Percentiles rank a stretch among this genome's conserved stretches.
phyloP scores from a whole-genome alignment of 495 filamentous ascomycete species.

The Daldinia concentrica region DNA sequence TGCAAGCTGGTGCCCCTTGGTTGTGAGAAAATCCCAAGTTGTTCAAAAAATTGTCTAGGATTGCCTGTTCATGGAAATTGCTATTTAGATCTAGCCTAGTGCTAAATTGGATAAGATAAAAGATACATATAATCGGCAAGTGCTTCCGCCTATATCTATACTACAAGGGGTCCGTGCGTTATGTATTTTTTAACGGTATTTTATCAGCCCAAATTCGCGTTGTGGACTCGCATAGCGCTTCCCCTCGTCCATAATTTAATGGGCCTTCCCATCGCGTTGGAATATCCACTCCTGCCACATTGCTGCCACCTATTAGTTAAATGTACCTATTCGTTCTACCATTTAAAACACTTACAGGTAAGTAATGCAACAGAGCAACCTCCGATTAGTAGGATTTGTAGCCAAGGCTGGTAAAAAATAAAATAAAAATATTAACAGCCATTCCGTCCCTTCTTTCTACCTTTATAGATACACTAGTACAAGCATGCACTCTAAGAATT shows the following conservation, averaged over 20 bases:
- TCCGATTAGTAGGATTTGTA: not conserved
- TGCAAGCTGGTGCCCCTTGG: constrained; percentile 37
- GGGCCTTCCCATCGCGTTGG: constrained; percentile 33
- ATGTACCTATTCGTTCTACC: not conserved
- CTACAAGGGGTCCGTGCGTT: not conserved
- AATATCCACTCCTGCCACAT: constrained; percentile 40
- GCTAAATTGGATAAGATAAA: constrained; percentile 30
- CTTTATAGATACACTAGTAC: not conserved
- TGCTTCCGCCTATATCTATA: not conserved
- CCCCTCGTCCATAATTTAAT: constrained; percentile 43
- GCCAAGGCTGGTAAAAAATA: not conserved
- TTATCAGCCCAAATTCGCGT: constrained; percentile 22
- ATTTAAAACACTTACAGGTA: not conserved
- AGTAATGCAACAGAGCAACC: not conserved
- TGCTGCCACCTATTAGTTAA: constrained; percentile 11
- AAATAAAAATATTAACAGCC: not conserved
- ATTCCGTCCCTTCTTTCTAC: not conserved
- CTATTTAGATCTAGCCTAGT: constrained; percentile 40
- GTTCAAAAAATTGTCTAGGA: constrained; percentile 42
- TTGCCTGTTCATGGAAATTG: constrained; percentile 44
- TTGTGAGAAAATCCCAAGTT: constrained; percentile 42
- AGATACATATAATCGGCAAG: constrained; percentile 14
- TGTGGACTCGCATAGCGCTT: constrained; percentile 39
- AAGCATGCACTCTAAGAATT: not conserved
- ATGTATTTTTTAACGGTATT: constrained; percentile 23